Evolutionary conservation across 345 rosid genomes (phyloP), one percentile per base, ranked within the genome.

Genomic region (Reutealis trisperma): DNA sequence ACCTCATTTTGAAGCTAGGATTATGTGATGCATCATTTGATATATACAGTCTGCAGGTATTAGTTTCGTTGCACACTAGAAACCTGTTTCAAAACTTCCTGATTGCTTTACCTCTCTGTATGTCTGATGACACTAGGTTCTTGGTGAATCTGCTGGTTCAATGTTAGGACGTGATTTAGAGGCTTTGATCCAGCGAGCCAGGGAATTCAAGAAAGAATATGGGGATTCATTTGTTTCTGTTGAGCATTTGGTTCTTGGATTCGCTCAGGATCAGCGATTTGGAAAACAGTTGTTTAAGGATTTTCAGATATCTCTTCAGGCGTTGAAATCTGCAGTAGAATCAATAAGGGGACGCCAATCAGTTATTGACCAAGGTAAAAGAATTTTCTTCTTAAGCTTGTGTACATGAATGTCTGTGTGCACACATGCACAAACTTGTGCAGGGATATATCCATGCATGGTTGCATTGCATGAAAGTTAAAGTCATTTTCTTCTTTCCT

Each of bases 91-190:
- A 49, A 34, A 67, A 62, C 27, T 11, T 7, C 7, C 69, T 71
- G 70, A 74, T 73, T 77, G 25, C 41, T 70, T 83, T 57, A 18
- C 22, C 24, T 54, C 13, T 51, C 22, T 75, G 25, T 32, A 18
- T 77, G 63, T 79, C 25, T 3, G 12, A 67, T n/a, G 47, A 59
- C 69, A n/a, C 24, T 78, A 94, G 99, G 99, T 96, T 79, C 86
- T 89, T 81, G 90, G 99, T 32, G 97, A 94, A 49, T 74, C 97
- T 62, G 86, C 94, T 75, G 98, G 98, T 79, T 89, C 97, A 32
- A 96, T 96, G 99, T 62, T 96, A 77, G 99, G 99, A 42, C 93
- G 98, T 71, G 97, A 96, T 79, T 80, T 94, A 81, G 98, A 96
- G 89, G 92, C 88, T 60, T 79, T 96, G 77, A 84, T 96, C 52